Evolutionary conservation across 2,329 filamentous ascomycete species (phyloP), one percentile per base, ranked within the genome.

Genomic region (Saccharata proteae): DNA sequence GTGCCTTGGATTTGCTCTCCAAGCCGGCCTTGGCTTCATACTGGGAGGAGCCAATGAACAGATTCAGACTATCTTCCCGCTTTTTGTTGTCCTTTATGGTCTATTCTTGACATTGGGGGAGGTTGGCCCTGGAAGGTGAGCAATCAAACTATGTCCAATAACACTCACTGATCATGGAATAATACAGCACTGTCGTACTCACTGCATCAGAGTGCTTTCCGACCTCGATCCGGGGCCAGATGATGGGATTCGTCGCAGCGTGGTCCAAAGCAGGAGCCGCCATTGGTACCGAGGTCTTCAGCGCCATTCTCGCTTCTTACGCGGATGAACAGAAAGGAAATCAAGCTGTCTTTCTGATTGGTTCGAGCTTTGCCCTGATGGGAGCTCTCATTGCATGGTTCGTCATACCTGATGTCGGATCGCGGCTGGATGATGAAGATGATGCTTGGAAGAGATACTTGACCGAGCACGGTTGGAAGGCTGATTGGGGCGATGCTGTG

Each of bases 31-130:
- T 3, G 46, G 46, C 11, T 47, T 49, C 31, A 38, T 49, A 13
- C 30, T 49, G 11, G 46, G 46, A 11, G 45, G 45, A 9, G 40
- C 40, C 8, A 26, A 39, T n/a, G 20, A 40, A 12, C 40, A 46
- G 22, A 54, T 56, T 16, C 47, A 54, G 29, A 40, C 41, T 4
- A 38, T 43, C 5, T 48, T 48, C 14, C 42, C 46, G 1, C 43
- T 56, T 0, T 49, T 49, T 38, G 46, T 49, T 19, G 42, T 48
- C 10, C 23, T 49, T 2, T 49, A 49, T 34, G 45, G 46, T 1
- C 32, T 49, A 5, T 48, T 49, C 35, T 34, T 47, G n/a, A 47
- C 44, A 2, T 38, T 48, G 0, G 45, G 45, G 7, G 45, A 48
- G 18, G 36, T 49, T 2, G 46, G 45, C 4, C 45, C 46, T 6